Evolutionary conservation across 2,329 filamentous ascomycete species (phyloP).

Genomic region (Botryotinia convoluta): DNA sequence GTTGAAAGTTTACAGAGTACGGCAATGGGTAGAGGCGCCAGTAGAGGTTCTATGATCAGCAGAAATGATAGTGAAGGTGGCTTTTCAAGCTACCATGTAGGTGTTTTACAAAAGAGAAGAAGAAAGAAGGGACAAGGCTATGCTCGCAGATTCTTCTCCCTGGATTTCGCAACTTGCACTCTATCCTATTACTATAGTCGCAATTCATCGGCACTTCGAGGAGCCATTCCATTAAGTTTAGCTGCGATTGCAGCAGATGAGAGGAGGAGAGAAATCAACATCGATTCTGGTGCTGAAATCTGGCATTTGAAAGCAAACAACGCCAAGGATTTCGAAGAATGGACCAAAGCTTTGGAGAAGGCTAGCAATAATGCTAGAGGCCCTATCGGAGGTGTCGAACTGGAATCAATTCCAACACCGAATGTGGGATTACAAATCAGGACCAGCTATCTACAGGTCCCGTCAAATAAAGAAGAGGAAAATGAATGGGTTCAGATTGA

Average conservation of each 20-base stretch:
- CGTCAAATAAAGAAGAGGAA: constrained; percentile 57
- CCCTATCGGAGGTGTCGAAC: constrained; percentile 42
- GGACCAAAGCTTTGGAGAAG: constrained; percentile 81
- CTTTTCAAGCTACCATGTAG: constrained; percentile 68
- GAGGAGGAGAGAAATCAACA: constrained; percentile 84
- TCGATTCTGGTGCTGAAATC: constrained; percentile 94
- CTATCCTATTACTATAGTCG: constrained; percentile 95
- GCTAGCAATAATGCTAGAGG: constrained; percentile 66
- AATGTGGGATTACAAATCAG: constrained; percentile 38
- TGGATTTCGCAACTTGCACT: constrained; percentile 92
- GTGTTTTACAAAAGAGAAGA: constrained; percentile 81
- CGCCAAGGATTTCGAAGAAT: constrained; percentile 79
- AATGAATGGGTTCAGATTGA: constrained; percentile 87
- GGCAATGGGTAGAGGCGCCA: constrained; percentile 30
- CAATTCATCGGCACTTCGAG: constrained; percentile 86
- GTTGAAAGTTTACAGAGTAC: constrained; percentile 58
- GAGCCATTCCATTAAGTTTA: constrained; percentile 86
- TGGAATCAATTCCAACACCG: constrained; percentile 29
- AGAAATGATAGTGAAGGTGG: constrained; percentile 48
- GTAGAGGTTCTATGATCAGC: constrained; percentile 51
- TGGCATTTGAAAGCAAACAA: constrained; percentile 90
- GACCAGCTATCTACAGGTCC: constrained; percentile 29
- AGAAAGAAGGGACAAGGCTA: constrained; percentile 93
- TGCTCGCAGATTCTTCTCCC: constrained; percentile 88
- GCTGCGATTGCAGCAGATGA: constrained; percentile 90